Evolutionary conservation across 2,329 filamentous ascomycete genomes (phyloP).

Genomic region (Harringtonia lauricola): DNA sequence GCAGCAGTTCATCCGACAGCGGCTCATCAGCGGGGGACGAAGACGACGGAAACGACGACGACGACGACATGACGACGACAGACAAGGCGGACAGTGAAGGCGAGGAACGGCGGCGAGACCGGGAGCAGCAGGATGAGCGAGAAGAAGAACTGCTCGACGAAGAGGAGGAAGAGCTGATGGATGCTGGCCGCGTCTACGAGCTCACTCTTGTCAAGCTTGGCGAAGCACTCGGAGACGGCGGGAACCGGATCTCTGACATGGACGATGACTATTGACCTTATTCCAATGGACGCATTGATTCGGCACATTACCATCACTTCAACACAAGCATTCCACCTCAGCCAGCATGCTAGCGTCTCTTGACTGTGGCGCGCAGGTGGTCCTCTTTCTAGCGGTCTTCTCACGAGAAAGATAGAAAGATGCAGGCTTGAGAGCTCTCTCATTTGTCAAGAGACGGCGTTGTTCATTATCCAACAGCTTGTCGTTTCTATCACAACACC

Average conservation of each 20-base stretch:
- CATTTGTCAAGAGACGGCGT: no score
- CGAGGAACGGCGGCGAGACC: no score
- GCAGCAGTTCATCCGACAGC: slow-evolving; percentile 30
- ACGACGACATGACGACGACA: not conserved
- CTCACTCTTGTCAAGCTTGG: slow-evolving; percentile 66
- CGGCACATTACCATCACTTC: no score
- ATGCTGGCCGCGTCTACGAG: slow-evolving; percentile 68
- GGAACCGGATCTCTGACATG: not conserved
- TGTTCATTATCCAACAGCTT: no score
- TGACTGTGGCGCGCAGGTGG: no score
- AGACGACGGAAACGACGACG: slow-evolving; percentile 20
- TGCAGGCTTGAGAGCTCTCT: no score
- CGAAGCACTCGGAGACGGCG: slow-evolving; percentile 44
- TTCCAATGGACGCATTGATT: no score
- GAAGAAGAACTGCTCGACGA: slow-evolving; percentile 17
- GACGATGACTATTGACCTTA: not conserved
- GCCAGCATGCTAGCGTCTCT: no score
- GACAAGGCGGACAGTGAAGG: slow-evolving; percentile 16
- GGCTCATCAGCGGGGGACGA: slow-evolving; percentile 12
- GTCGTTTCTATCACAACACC: no score
- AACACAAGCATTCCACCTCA: no score
- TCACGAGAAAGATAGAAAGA: no score
- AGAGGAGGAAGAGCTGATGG: slow-evolving; percentile 37
- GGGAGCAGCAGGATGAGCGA: slow-evolving; percentile 13
- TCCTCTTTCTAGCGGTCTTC: no score